Percentiles rank a stretch among this genome's conserved stretches.
These are phyloP conservation scores for Zhuliangozyma parablackwelliae DNA, from an alignment of 1,139 yeast genomes.

Conservation along the genomic window DNA sequence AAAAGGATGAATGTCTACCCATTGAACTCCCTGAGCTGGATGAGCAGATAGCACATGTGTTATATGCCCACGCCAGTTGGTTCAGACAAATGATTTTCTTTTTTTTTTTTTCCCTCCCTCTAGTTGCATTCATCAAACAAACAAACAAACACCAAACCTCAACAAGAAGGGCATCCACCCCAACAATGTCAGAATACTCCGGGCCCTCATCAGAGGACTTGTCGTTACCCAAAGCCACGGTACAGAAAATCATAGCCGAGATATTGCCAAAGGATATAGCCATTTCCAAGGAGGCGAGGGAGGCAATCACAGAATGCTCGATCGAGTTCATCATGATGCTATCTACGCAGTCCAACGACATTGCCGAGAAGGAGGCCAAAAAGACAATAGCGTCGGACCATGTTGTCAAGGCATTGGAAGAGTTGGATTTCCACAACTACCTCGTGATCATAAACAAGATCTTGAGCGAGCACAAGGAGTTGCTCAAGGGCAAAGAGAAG, in stretches of 20 bases:
- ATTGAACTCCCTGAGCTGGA: too few relatives aligned
- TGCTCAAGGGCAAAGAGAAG: conserved; percentile 83
- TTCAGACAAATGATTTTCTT: too few relatives aligned
- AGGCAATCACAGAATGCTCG: conserved; percentile 92
- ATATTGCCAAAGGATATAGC: conserved; percentile 82
- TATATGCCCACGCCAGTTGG: too few relatives aligned
- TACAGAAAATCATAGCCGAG: conserved; percentile 88
- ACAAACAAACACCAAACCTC: too few relatives aligned
- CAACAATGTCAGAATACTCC: conserved; percentile 34
- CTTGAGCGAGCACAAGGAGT: conserved; percentile 80
- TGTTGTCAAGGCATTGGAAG: conserved; percentile 84
- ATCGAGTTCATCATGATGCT: conserved; percentile 93
- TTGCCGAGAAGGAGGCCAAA: conserved; percentile 93
- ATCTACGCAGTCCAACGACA: conserved; percentile 90
- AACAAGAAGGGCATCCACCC: too few relatives aligned
- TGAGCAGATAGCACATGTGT: too few relatives aligned
- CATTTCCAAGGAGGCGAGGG: conserved; percentile 90
- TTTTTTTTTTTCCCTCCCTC: too few relatives aligned
- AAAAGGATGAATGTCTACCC: too few relatives aligned
- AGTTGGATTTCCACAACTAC: conserved; percentile 82
- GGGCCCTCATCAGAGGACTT: conserved; percentile 39
- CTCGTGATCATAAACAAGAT: conserved; percentile 79
- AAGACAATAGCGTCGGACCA: conserved; percentile 97
- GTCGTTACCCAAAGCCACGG: conserved; percentile 71
- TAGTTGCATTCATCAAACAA: too few relatives aligned